Percentiles rank a stretch among this genome's conserved stretches.
These are phyloP conservation scores for Strigomonas culicis DNA, from an alignment of 208 protist genomes.

Conservation along the genomic window DNA sequence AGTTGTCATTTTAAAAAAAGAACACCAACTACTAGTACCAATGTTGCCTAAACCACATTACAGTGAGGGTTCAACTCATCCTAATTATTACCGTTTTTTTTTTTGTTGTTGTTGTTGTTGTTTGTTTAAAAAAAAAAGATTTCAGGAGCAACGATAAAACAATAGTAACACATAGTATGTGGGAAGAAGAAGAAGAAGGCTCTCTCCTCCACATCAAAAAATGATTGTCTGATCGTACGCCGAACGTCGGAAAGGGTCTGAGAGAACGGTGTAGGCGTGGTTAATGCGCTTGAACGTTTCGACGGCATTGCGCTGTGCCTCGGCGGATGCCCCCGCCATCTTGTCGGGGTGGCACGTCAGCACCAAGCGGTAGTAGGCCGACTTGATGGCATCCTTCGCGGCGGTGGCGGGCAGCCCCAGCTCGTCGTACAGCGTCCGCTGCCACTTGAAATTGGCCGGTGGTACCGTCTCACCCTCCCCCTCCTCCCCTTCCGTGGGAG, in stretches of 20 bases:
- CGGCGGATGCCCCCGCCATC: slow-evolving; percentile 35
- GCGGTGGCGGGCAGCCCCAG: slow-evolving; percentile 44
- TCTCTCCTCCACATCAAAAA: not conserved
- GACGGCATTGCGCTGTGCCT: slow-evolving; percentile 27
- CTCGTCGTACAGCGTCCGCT: slow-evolving; percentile 56
- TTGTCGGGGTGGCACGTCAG: slow-evolving; percentile 82
- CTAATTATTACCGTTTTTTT: not conserved
- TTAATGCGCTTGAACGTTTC: slow-evolving; percentile 94
- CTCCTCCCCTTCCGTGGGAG: not conserved
- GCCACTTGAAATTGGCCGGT: slow-evolving; percentile 5
- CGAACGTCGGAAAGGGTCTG: slow-evolving; percentile 83
- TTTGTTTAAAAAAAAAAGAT: not conserved
- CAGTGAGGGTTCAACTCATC: too few relatives aligned
- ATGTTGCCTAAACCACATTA: too few relatives aligned
- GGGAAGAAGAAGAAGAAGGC: not conserved
- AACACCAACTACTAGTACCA: too few relatives aligned
- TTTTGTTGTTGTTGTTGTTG: too few relatives aligned
- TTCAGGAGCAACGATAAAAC: not conserved
- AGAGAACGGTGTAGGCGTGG: slow-evolving; percentile 94
- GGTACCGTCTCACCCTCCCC: not conserved
- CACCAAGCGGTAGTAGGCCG: slow-evolving; percentile 58
- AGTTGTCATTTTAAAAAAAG: slow-evolving; percentile 12
- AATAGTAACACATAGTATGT: not conserved
- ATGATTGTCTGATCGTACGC: slow-evolving; percentile 85
- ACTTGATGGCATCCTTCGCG: slow-evolving; percentile 38